These are phyloP conservation scores for Beta vulgaris DNA, from an alignment of 148 eudicot genomes.

Conservation along the genomic window DNA sequence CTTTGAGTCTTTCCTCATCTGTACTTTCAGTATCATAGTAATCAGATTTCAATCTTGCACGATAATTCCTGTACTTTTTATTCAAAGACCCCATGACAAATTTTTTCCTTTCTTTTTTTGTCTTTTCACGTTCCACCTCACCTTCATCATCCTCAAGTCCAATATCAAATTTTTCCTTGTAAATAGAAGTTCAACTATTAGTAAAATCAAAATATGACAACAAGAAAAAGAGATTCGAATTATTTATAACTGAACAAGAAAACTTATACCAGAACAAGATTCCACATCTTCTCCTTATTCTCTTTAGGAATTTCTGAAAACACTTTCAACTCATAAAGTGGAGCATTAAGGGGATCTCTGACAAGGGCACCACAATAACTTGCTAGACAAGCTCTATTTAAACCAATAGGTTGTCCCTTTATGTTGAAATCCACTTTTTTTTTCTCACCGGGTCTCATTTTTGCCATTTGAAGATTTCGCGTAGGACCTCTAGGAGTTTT, in stretches of 20 bases:
- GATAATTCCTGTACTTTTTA: background rate
- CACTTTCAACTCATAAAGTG: background rate
- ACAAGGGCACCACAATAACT: background rate
- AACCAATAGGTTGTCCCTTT: background rate
- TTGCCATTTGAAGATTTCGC: background rate
- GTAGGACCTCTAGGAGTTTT: background rate
- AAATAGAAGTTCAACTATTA: too few relatives aligned
- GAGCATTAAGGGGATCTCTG: background rate
- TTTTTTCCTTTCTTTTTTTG: background rate
- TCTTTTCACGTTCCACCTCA: background rate
- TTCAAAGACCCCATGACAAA: background rate
- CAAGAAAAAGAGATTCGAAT: background rate
- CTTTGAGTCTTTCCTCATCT: background rate
- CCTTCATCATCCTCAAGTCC: background rate
- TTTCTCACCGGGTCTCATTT: slow-evolving; percentile 1
- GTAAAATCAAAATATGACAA: background rate
- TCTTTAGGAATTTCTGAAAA: background rate
- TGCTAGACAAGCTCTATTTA: background rate
- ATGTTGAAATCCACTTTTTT: background rate
- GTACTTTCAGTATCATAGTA: background rate
- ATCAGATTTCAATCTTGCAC: background rate
- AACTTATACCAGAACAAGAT: background rate
- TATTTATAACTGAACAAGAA: background rate
- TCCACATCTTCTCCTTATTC: background rate
- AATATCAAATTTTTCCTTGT: background rate